A percentile compares a stretch with the other conserved stretches of the same genome.
Conservation (phyloP, 306 rosid species). For the Cicer yamashitae region DNA sequence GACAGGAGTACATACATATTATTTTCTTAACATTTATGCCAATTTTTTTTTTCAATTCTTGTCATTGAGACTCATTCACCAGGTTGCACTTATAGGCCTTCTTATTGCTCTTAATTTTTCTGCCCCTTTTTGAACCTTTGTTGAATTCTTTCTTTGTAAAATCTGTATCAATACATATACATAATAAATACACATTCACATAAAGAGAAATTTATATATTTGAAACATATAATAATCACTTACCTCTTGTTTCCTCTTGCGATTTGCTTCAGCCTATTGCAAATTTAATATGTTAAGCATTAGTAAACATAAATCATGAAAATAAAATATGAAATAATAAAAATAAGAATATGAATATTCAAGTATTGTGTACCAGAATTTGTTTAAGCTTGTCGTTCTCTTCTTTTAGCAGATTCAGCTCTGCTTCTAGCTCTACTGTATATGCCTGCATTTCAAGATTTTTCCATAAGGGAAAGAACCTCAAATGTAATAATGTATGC, state of each 20-base stretch:
- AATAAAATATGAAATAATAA: no score
- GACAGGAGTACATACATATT: slow-evolving; percentile 17
- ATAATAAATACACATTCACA: slow-evolving; percentile 4
- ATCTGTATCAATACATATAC: slow-evolving; percentile 41
- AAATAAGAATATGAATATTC: background rate
- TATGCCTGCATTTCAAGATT: slow-evolving; percentile 64
- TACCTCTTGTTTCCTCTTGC: slow-evolving; percentile 62
- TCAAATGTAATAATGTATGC: background rate
- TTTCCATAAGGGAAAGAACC: background rate
- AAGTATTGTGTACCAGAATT: slow-evolving; percentile 55
- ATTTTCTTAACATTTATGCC: slow-evolving; percentile 30
- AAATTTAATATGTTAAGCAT: slow-evolving; percentile 26
- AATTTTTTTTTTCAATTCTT: background rate
- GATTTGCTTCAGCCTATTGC: slow-evolving; percentile 63
- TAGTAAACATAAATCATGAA: background rate
- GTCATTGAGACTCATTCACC: slow-evolving; percentile 48
- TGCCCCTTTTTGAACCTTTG: slow-evolving; percentile 50
- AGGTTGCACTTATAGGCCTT: slow-evolving; percentile 59
- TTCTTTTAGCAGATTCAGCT: slow-evolving; percentile 57
- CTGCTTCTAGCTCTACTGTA: slow-evolving; percentile 76
- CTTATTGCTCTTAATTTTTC: slow-evolving; percentile 57
- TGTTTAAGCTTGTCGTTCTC: slow-evolving; percentile 68
- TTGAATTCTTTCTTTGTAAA: slow-evolving; percentile 40
- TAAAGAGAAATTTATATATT: background rate
- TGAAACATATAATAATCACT: slow-evolving; percentile 16